These are phyloP conservation scores for Willaertia magna DNA, from an alignment of 208 protist genomes.

Conservation along the genomic window DNA sequence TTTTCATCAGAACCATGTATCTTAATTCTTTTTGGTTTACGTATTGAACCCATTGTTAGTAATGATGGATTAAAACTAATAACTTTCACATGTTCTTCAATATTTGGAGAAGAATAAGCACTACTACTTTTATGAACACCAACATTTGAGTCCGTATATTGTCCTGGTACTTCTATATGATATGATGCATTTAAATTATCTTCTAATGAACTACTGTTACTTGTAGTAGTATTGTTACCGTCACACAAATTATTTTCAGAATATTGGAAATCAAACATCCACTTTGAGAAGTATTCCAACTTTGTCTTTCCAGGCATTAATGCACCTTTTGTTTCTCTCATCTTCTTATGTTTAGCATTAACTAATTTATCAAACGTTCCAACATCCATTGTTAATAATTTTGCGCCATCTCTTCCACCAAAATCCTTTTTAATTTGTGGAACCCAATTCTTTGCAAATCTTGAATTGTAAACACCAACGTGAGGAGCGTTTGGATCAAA, in stretches of 20 bases:
- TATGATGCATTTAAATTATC: neutral
- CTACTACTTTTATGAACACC: neutral
- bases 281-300: slow-evolving; percentile 35
- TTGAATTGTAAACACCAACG: slow-evolving; percentile 22
- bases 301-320: slow-evolving; percentile 20
- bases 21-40: slow-evolving; percentile 63
- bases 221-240: neutral
- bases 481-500: slow-evolving; percentile 18
- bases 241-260: slow-evolving; percentile 11
- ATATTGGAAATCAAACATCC: slow-evolving; percentile 36
- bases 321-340: slow-evolving; percentile 22
- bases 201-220: neutral
- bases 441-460: slow-evolving; percentile 33
- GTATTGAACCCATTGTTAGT: slow-evolving; percentile 57
- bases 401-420: slow-evolving; percentile 21
- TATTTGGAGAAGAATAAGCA: neutral
- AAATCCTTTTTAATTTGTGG: neutral
- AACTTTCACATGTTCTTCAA: slow-evolving; percentile 8
- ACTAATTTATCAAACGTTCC: slow-evolving; percentile 3
- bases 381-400: slow-evolving; percentile 17
- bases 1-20: slow-evolving; percentile 58
- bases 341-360: neutral
- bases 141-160: slow-evolving; percentile 24
- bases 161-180: slow-evolving; percentile 35
- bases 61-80: slow-evolving; percentile 45